Evolutionary conservation across 768 basidiomycete species (phyloP), one percentile per base, ranked within the genome.

Genomic region (Chalciporus pseudorubinellus): DNA sequence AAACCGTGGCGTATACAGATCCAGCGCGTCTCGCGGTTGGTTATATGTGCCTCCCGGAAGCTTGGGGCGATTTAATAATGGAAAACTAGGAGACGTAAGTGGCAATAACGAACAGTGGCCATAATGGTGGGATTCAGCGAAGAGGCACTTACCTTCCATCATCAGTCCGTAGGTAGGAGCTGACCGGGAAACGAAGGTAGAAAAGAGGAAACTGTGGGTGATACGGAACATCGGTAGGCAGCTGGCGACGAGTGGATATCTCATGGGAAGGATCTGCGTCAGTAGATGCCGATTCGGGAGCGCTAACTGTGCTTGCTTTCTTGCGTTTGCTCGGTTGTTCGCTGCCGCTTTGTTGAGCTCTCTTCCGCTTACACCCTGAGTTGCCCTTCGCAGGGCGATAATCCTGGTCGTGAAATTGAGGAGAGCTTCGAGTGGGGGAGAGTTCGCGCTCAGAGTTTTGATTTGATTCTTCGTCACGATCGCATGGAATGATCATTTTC

Each of bases 1-100:
- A 58, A 87, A 87, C 12, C 90, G 77, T 8, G 90, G 87, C 0
- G 86, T 89, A 59, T 92, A 92, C 10, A 92, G 70, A 60, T 92
- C 89, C 39, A 84, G 70, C 2, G 75, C 66, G 44, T 72, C 69
- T 19, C 84, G 78, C 1, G 88, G 84, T 24, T 76, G 70, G 51
- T 90, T 89, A 57, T 80, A 81, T 1, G 55, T 70, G 2, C 84
- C 85, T 22, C 68, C 65, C 6, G 66, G 51, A 16, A 64, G 64
- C 39, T 51, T 62, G 48, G 39, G 67, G 55, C 26, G 51, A 33
- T 44, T 20, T 28, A 59, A 57, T 2, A 59, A 31, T 22, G 56
- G 53, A 31, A 57, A 60, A 39, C 69, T 69, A 41, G 6, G 40
- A 22, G 3, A 44, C 22, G 21, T 39, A 54, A 21, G 12, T n/a